A percentile compares a stretch with the other conserved stretches of the same genome.
phyloP scores from a whole-genome alignment of 202 grass and related monocot genomes.

The Miscanthus sacchariflorus region DNA sequence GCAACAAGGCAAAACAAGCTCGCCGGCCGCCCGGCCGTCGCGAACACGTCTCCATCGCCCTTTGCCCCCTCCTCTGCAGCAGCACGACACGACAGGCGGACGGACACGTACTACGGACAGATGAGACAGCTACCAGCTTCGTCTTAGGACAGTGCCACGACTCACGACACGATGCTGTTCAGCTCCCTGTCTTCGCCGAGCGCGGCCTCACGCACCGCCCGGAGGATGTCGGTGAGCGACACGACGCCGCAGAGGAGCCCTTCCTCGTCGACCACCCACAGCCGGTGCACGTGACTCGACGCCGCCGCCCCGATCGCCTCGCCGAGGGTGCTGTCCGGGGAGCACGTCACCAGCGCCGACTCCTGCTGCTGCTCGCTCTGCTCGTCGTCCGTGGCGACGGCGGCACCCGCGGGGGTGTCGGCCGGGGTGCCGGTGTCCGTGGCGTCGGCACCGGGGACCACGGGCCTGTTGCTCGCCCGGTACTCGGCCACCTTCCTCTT shows the following conservation, averaged over 20 bases:
- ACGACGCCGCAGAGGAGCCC: conserved; percentile 56
- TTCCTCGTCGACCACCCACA: conserved; percentile 70
- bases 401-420: background rate
- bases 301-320: conserved; percentile 64
- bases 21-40: too few relatives aligned
- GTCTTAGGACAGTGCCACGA: too few relatives aligned
- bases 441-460: conserved; percentile 33
- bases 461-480: conserved; percentile 24
- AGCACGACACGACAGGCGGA: too few relatives aligned
- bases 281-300: conserved; percentile 67
- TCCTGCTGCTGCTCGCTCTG: background rate
- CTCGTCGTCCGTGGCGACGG: background rate
- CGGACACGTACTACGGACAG: too few relatives aligned
- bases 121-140: too few relatives aligned
- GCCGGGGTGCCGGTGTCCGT: background rate
- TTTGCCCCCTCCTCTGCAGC: too few relatives aligned
- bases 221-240: conserved; percentile 71
- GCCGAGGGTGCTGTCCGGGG: conserved; percentile 54
- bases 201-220: conserved; percentile 59
- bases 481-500: conserved; percentile 61
- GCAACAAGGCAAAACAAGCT: too few relatives aligned
- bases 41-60: too few relatives aligned
- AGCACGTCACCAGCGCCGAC: conserved; percentile 59
- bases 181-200: conserved; percentile 60
- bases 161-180: conserved; percentile 19